phyloP scores from a whole-genome alignment of 1,284 basidiomycete species.

The Thelephora terrestris region DNA sequence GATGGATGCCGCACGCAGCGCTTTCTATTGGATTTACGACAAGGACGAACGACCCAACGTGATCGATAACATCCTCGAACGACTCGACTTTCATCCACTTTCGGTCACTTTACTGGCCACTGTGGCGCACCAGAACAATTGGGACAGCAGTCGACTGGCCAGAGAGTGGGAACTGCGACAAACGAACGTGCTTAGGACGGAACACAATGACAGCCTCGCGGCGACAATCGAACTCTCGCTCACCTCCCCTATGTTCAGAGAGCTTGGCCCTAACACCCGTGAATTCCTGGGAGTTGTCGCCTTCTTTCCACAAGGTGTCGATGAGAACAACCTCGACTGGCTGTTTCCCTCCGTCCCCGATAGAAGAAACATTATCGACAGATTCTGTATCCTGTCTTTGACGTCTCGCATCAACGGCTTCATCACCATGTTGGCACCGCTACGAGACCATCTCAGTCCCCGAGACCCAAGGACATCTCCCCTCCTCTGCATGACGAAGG shows the following conservation, averaged over 20 bases:
- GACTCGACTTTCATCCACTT: too few relatives aligned
- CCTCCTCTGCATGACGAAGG: too few relatives aligned
- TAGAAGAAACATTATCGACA: background rate
- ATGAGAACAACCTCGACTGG: background rate
- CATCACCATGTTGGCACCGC: background rate
- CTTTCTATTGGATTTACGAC: background rate
- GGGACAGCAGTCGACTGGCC: background rate
- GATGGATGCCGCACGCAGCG: background rate
- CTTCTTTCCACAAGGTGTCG: too few relatives aligned
- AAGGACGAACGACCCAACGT: background rate
- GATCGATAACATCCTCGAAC: background rate
- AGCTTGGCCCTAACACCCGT: background rate
- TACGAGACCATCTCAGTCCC: background rate
- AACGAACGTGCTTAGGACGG: too few relatives aligned
- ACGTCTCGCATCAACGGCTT: too few relatives aligned
- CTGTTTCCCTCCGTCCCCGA: background rate
- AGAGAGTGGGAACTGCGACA: too few relatives aligned
- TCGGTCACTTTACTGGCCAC: background rate
- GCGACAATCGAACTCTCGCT: too few relatives aligned
- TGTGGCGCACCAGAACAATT: background rate
- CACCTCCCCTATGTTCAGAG: too few relatives aligned
- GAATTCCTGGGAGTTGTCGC: background rate
- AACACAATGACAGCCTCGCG: too few relatives aligned
- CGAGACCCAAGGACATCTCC: background rate
- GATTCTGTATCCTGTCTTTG: too few relatives aligned